Base-by-base conservation (phyloP, 2,329 filamentous ascomycete genomes). In the Xylaria sp. region DNA sequence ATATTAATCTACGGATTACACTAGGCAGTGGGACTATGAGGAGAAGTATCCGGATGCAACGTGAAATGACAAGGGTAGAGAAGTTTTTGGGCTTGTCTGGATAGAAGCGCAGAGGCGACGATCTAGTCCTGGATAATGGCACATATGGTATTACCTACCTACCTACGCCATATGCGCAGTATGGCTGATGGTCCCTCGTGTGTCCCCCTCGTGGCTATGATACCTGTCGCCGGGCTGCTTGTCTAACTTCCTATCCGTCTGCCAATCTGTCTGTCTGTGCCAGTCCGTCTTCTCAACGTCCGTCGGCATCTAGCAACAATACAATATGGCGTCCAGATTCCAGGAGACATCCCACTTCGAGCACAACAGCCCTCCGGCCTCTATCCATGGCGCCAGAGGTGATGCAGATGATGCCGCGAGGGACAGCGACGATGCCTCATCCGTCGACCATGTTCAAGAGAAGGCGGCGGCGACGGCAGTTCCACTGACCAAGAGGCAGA, bases 401-500 rank as follows among this genome's bases (percentile, higher is more conserved):
- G 70, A 62, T 52, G 65, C 61, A 18, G 69, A 41, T 60, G 65
- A 66, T 43, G 61, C 67, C 25, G 62, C 5, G 31, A 71, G 69
- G 23, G 58, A 56, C 23, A 75, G 72, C 46, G 72, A 74, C 33
- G 76, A 74, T 28, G 66, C 55, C 28, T 77, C 76, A 31, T 76
- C 75, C 18, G 55, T 41, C 15, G 76, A 78, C 49, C 75, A 79
- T 52, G 75, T 78, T 51, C 73, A 75, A 33, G 77, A 78, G 66
- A 78, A 78, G 70, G 25, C 67, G 13, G 64, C 71, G 15, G 64
- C 71, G 18, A 70, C 59, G 0, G 72, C 66, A 1, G 71, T 68
- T 3, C 67, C 72, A 66, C 64, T 78, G 41, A 77, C 73, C 8
- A 79, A 80, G 71, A 78, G 75, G 67, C 76, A 84, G 65, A 83